phyloP scores from a whole-genome alignment of 2,329 filamentous ascomycete genomes.

The Fusarium falciforme region DNA sequence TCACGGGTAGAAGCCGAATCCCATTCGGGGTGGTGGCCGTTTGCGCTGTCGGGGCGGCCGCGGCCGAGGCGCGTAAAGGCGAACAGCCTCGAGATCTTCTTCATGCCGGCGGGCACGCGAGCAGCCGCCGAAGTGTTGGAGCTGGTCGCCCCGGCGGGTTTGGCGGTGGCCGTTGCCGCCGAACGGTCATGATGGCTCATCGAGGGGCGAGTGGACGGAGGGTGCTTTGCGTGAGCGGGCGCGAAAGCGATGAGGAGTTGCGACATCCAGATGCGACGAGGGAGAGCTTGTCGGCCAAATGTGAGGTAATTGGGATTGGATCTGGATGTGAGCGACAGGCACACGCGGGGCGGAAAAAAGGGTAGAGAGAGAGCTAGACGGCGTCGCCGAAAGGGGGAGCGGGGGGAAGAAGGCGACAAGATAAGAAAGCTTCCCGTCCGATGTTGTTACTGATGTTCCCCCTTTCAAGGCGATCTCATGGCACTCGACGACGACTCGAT shows the following conservation, averaged over 20 bases:
- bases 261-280: constrained; percentile 26
- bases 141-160: constrained; percentile 19
- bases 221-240: constrained; percentile 30
- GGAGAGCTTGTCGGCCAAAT: neutral
- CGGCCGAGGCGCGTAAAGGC: constrained; percentile 47
- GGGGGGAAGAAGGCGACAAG: neutral
- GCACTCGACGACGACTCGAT: neutral
- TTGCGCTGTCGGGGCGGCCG: constrained; percentile 37
- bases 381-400: constrained; percentile 33
- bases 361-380: constrained; percentile 2
- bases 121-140: constrained; percentile 30
- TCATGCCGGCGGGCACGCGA: constrained; percentile 43
- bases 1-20: constrained; percentile 39
- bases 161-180: constrained; percentile 37
- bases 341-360: constrained; percentile 21
- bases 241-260: constrained; percentile 31
- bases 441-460: constrained; percentile 4
- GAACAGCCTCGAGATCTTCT: constrained; percentile 53
- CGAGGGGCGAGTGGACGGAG: constrained; percentile 14
- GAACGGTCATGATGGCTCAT: constrained; percentile 43
- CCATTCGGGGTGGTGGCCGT: constrained; percentile 32
- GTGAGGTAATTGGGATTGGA: neutral
- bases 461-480: constrained; percentile 30
- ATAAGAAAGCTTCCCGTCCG: neutral
- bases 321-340: neutral